phyloP scores from a whole-genome alignment of 164 flowering plant species.

The Euptelea pleiosperma region DNA sequence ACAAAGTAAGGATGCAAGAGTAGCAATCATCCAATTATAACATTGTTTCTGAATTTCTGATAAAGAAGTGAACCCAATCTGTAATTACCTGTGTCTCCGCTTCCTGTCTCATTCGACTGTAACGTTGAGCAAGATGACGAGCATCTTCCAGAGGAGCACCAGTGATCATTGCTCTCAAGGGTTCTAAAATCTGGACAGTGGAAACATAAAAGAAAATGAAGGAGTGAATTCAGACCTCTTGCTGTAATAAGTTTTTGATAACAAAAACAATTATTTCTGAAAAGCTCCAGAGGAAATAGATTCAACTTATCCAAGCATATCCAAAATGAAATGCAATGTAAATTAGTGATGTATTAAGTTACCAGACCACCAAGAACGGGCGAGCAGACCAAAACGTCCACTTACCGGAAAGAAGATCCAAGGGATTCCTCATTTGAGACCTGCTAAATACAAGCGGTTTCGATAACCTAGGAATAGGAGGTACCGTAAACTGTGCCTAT shows the following conservation, averaged over 20 bases:
- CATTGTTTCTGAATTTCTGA: too few species aligned
- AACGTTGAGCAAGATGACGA: slow-evolving; percentile 99
- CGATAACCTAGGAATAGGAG: too few species aligned
- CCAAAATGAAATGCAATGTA: not conserved
- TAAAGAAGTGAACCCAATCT: too few species aligned
- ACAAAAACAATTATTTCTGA: not conserved
- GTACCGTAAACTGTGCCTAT: too few species aligned
- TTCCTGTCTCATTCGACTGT: slow-evolving; percentile 97
- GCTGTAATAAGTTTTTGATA: not conserved
- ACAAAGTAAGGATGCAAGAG: too few species aligned
- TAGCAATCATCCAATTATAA: too few species aligned
- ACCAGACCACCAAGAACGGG: too few species aligned
- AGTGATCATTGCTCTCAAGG: slow-evolving; percentile 75
- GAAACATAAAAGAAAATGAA: slow-evolving; percentile 3
- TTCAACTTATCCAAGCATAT: not conserved
- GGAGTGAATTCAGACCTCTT: not conserved
- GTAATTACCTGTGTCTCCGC: slow-evolving; percentile 86
- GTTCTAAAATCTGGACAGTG: slow-evolving; percentile 77
- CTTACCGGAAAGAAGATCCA: too few species aligned
- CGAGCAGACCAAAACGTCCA: too few species aligned
- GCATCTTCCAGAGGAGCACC: slow-evolving; percentile 98
- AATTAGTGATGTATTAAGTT: not conserved
- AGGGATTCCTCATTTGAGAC: too few species aligned
- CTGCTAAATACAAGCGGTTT: too few species aligned
- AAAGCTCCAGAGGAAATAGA: not conserved